phyloP scores from a whole-genome alignment of 176 grass and related monocot genomes.

The Eragrostis nindensis region DNA sequence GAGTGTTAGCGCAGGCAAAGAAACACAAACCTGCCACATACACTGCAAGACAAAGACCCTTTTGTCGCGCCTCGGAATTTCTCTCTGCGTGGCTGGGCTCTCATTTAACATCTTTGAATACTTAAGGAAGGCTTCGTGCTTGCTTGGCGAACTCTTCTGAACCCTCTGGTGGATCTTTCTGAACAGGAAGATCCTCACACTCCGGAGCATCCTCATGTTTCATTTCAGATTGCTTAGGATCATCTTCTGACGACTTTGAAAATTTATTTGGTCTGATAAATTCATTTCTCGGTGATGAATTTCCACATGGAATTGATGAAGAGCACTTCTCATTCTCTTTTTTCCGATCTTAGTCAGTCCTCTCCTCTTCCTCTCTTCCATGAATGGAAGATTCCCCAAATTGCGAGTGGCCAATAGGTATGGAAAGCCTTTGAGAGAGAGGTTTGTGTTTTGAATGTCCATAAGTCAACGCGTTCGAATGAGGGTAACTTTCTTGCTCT shows the following conservation, averaged over 20 bases:
- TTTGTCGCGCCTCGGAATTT: slow-evolving; percentile 60
- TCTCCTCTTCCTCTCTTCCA: slow-evolving; percentile 47
- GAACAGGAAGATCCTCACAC: slow-evolving; percentile 35
- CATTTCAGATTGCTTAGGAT: slow-evolving; percentile 30
- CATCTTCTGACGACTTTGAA: slow-evolving; percentile 46
- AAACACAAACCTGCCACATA: slow-evolving; percentile 98
- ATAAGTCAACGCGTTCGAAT: slow-evolving; percentile 34
- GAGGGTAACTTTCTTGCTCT: slow-evolving; percentile 33
- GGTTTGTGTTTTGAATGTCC: slow-evolving; percentile 39
- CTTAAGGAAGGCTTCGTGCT: slow-evolving; percentile 76
- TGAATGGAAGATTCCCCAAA: slow-evolving; percentile 33
- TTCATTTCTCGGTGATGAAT: slow-evolving; percentile 44
- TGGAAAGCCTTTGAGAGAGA: slow-evolving; percentile 49
- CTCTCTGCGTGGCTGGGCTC: slow-evolving; percentile 58
- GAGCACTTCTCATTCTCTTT: slow-evolving; percentile 44
- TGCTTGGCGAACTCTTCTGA: slow-evolving; percentile 85
- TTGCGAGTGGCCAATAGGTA: slow-evolving; percentile 32
- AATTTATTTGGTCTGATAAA: slow-evolving; percentile 50
- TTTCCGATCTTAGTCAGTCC: slow-evolving; percentile 53
- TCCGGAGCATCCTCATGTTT: slow-evolving; percentile 51
- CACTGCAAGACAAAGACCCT: slow-evolving; percentile 68
- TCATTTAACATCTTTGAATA: slow-evolving; percentile 71
- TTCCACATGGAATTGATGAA: slow-evolving; percentile 43
- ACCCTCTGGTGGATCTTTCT: slow-evolving; percentile 69
- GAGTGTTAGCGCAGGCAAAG: slow-evolving; percentile 48